A percentile compares a stretch with the other conserved stretches of the same genome.
phyloP scores from a whole-genome alignment of 2,329 filamentous ascomycete species.

The Ceratocystis colombiana region DNA sequence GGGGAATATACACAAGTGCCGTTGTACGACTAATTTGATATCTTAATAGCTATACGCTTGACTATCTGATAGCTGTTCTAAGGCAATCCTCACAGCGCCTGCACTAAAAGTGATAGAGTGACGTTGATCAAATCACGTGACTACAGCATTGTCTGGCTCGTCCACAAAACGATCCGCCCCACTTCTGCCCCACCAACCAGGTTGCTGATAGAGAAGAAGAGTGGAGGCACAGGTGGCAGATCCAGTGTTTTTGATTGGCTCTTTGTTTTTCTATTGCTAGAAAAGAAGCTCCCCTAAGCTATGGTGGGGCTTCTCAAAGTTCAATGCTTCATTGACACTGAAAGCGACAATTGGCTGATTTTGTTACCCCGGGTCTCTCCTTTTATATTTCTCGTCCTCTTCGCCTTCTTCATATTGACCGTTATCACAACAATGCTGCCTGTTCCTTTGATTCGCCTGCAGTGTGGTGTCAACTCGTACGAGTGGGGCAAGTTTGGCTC shows the following conservation, averaged over 20 bases:
- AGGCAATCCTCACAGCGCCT: neutral
- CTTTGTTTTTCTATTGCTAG: no score
- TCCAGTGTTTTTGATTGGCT: neutral
- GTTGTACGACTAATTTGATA: neutral
- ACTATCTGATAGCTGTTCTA: neutral
- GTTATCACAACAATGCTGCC: slow-evolving; percentile 42
- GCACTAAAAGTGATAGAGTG: neutral
- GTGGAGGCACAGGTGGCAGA: neutral
- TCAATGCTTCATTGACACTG: neutral
- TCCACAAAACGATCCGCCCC: neutral
- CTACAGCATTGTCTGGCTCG: neutral
- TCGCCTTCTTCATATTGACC: slow-evolving; percentile 2
- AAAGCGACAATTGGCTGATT: neutral
- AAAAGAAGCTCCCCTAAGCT: neutral
- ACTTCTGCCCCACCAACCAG: neutral
- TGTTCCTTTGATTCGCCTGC: slow-evolving; percentile 73
- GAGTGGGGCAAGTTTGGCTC: slow-evolving; percentile 95
- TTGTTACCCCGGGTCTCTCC: neutral
- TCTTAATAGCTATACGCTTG: neutral
- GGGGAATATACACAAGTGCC: no score
- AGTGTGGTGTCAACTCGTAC: slow-evolving; percentile 94
- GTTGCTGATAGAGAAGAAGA: neutral
- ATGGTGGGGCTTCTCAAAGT: slow-evolving; percentile 8
- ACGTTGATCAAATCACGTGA: slow-evolving; percentile 3
- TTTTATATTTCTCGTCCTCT: neutral